Conservation (phyloP, 1,284 basidiomycete species). For the Rhizopogon parksii region DNA sequence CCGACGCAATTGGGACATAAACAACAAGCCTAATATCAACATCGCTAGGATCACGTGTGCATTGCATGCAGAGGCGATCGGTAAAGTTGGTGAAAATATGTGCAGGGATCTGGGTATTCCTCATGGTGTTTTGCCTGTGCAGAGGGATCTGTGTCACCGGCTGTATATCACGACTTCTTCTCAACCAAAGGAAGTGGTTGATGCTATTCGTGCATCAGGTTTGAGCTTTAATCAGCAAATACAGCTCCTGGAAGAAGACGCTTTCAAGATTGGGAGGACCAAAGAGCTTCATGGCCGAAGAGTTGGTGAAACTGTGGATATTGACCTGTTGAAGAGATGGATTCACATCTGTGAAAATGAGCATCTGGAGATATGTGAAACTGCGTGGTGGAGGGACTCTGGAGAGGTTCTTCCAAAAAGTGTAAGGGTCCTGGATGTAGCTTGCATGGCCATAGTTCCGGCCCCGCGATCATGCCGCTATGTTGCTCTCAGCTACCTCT, state of each 20-base stretch:
- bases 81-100: no score
- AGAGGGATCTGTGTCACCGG: conserved; percentile 12
- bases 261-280: no score
- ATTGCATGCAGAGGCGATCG: conserved; percentile 10
- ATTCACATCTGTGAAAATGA: background rate
- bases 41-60: conserved; percentile 5
- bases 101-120: no score
- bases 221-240: no score
- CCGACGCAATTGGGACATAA: conserved; percentile 14
- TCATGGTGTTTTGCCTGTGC: no score
- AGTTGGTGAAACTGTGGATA: no score
- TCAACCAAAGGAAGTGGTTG: conserved; percentile 9
- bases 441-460: background rate
- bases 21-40: conserved; percentile 8
- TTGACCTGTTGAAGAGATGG: no score
- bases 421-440: background rate
- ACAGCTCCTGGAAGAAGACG: no score
- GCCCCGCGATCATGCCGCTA: background rate
- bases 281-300: no score
- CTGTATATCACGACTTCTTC: conserved; percentile 9
- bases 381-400: background rate
- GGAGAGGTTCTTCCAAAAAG: background rate
- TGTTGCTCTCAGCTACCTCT: conserved; percentile 10
- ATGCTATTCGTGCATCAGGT: no score
- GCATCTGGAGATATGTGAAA: background rate